Conservation (phyloP, 2,329 filamentous ascomycete genomes). For the Phyllosticta paracitricarpa region DNA sequence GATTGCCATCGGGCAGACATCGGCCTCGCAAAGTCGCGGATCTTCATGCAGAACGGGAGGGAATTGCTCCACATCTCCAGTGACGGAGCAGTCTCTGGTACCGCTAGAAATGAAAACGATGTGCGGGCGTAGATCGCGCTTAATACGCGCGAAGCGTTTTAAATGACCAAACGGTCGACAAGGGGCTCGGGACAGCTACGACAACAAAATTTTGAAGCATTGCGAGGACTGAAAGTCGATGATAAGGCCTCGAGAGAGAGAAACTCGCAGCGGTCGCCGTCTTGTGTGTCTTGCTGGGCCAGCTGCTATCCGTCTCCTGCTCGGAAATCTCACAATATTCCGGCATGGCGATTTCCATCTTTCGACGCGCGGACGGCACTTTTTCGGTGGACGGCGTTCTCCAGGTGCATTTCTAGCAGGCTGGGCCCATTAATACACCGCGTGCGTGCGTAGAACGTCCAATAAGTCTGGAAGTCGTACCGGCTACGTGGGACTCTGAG, state of each 20-base stretch:
- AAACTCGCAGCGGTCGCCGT: not conserved
- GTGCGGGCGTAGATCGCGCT: not conserved
- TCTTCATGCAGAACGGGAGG: not conserved
- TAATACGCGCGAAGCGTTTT: not conserved
- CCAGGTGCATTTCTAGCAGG: not conserved
- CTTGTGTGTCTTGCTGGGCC: not conserved
- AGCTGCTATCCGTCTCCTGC: not conserved
- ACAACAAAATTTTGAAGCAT: not conserved
- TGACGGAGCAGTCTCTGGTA: not conserved
- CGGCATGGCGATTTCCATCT: not conserved
- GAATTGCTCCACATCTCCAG: not conserved
- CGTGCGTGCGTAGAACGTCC: not conserved
- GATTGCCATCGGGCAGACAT: not conserved
- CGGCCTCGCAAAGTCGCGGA: not conserved
- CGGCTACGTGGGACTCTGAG: no score
- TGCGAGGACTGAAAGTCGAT: not conserved
- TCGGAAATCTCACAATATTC: not conserved
- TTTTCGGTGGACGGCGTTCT: not conserved
- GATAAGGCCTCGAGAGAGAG: not conserved
- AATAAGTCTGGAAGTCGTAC: not conserved
- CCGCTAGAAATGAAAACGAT: not conserved
- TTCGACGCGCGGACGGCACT: not conserved
- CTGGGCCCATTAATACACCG: not conserved
- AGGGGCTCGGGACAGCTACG: not conserved
- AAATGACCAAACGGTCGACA: not conserved